Evolutionary conservation across 1,139 yeast species (phyloP), one percentile per base, ranked within the genome.

Genomic region (Yamadazyma trypodendri): DNA sequence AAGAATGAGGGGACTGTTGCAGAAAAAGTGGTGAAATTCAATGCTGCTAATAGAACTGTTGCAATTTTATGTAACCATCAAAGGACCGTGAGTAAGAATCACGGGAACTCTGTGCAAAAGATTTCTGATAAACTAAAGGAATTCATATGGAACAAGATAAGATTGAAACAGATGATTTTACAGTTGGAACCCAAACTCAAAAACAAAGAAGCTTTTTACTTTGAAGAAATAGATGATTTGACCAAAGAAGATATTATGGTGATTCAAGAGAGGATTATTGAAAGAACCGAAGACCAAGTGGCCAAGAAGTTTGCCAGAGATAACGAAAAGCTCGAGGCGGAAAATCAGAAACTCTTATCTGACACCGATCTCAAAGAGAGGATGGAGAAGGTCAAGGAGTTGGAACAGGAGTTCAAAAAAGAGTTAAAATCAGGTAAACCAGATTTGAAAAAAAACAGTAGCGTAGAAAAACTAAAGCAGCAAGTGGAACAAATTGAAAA

Each of bases 21-120:
- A 13, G 97, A 90, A 57, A 90, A 89, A 56, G 83, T 89, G 36
- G 82, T 89, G 39, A 81, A 79, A 46, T 90, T 84, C 63, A 90
- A 90, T 61, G 96, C 97, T 11, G 97, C 97, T 3, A 90, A 90
- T 58, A 78, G 97, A 60, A 84, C 92, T 2, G 97, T 90, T 45
- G 97, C 97, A 9, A 88, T 90, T 45, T 70, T 90, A 53, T 90
- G 97, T 85, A 90, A 90, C 72, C 97, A 90, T 75, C 97, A 90
- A 72, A 83, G 96, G 64, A 79, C 96, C 18, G 90, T 89, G 15
- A 79, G 90, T 41, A 89, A 89, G 58, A 79, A 79, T 6, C 97
- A 90, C 56, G 92, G 86, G 28, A 76, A 78, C 14, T 73, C 89
- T 5, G 86, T 90, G 39, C 88, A 81, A 46, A 87, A 82, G 56